Percentiles rank a stretch among this genome's conserved stretches.
Evolutionary conservation across 106 monocot genomes (phyloP).

Genomic region (Dioscorea alata): DNA sequence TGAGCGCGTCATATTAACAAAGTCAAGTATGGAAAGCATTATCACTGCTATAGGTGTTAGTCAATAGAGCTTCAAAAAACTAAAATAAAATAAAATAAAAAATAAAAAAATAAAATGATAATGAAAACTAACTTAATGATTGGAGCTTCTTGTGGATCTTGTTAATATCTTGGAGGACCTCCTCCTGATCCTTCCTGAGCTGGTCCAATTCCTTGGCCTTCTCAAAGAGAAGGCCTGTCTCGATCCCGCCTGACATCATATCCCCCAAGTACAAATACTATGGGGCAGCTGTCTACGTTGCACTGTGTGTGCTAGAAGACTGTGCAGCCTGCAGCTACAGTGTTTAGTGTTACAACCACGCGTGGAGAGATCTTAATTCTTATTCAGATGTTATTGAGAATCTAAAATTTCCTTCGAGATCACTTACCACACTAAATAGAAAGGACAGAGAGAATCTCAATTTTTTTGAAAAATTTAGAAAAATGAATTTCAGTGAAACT

Average conservation of each 20-base stretch:
- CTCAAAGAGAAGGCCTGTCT: slow-evolving; percentile 48
- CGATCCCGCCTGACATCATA: slow-evolving; percentile 41
- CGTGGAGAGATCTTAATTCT: too few relatives aligned
- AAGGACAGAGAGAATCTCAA: too few relatives aligned
- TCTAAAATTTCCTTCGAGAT: too few relatives aligned
- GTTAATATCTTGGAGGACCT: slow-evolving; percentile 68
- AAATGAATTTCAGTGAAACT: too few relatives aligned
- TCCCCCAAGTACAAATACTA: not conserved
- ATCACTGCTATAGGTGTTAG: not conserved
- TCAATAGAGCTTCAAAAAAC: not conserved
- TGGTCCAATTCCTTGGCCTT: slow-evolving; percentile 92
- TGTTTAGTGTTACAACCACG: too few relatives aligned
- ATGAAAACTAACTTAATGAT: slow-evolving; percentile 36
- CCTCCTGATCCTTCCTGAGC: slow-evolving; percentile 85
- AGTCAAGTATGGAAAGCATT: not conserved
- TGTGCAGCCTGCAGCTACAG: too few relatives aligned
- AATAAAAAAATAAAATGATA: not conserved
- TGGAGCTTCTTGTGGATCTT: slow-evolving; percentile 88
- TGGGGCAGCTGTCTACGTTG: too few relatives aligned
- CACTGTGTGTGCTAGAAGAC: too few relatives aligned
- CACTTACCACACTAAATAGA: too few relatives aligned
- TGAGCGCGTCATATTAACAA: too few relatives aligned
- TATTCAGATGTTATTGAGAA: too few relatives aligned
- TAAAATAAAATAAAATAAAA: not conserved
- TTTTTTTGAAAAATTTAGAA: too few relatives aligned